Base-by-base conservation (phyloP, 352 stramenopile genomes). In the Phytophthora sp. region DNA sequence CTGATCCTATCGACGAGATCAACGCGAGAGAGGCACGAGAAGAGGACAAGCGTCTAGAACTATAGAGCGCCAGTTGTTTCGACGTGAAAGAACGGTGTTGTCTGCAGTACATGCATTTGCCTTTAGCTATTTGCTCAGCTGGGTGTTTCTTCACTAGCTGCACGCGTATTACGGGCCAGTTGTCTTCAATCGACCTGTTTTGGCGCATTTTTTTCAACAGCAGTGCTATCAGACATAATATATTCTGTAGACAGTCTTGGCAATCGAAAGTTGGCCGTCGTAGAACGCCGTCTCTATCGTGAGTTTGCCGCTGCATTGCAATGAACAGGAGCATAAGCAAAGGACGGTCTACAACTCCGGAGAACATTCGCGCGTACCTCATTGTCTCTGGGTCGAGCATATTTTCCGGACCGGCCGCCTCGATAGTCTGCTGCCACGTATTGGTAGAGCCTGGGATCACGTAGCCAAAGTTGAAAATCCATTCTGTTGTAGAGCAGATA, bases 271-370 rank as follows among this genome's bases (percentile, higher is more conserved):
- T 44, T 95, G 75, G 29, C 85, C 94, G 69, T 98, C 94, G 73
- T 97, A 98, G 69, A 99, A 98, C n/a, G 78, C 89, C 7, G 95
- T 99, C 65, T 98, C 95, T 45, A 99, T 98, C 36, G 88, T 96
- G 33, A 98, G 80, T 51, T 98, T 95, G 12, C 94, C 95, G 39
- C 84, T 96, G 45, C 1, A 36, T 49, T n/a, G 18, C 2, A 56
- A 12, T 26, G 18, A 35, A 31, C 46, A 35, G 29, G n/a, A 38
- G 8, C 12, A 31, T 5, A 33, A 47, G 38, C n/a, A 45, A n/a
- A n/a, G n/a, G n/a, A n/a, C n/a, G n/a, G n/a, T n/a, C n/a, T n/a
- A n/a, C n/a, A n/a, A n/a, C n/a, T n/a, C n/a, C n/a, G n/a, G n/a
- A n/a, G n/a, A n/a, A n/a, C n/a, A n/a, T n/a, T n/a, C n/a, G n/a